Evolutionary conservation across 352 stramenopile species (phyloP), one percentile per base, ranked within the genome.

Genomic region (Pilasporangium apinafurcum): DNA sequence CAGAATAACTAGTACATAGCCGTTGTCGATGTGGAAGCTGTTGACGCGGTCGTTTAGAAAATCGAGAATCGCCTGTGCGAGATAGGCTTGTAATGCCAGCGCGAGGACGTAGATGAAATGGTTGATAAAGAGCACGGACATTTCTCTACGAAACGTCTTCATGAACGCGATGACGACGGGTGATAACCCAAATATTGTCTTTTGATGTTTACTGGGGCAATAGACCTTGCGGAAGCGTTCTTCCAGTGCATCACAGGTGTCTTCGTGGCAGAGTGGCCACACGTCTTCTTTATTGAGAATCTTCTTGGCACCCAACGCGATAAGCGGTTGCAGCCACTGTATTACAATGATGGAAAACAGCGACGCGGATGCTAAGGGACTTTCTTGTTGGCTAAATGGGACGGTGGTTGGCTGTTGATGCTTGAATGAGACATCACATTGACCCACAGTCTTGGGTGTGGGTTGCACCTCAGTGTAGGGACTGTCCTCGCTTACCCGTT

Each of bases 261-360:
- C 60, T 13, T 35, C 29, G 1, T 51, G 43, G 17, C 55, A 62
- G 24, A 65, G 45, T 13, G 45, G 44, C 65, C 65, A 78, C 8
- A 72, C 39, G 51, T 78, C 65, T 16, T 71, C 56, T 16, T 62
- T 52, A 18, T 74, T 53, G 1, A 78, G 51, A 10, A 64, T 54
- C 32, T 67, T 65, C 5, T 57, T 31, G 8, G 61, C 39, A 21
- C 62, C 59, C 24, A 68, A 43, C 28, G 61, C 65, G 17, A 78
- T 35, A 18, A 79, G 44, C 24, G 62, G 55, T 32, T 70, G 51
- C 22, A 69, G 48, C 62, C 62, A 79, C 5, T 55, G 39, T 9
- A 60, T 45, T 17, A 59, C 51, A 18, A 75, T 44, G 14, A 60
- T 53, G 24, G 66, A 75, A 14, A 47, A 10, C n/a, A 63, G 18